Conservation (phyloP, 2,329 filamentous ascomycete species). For the Coniochaeta ligniaria region DNA sequence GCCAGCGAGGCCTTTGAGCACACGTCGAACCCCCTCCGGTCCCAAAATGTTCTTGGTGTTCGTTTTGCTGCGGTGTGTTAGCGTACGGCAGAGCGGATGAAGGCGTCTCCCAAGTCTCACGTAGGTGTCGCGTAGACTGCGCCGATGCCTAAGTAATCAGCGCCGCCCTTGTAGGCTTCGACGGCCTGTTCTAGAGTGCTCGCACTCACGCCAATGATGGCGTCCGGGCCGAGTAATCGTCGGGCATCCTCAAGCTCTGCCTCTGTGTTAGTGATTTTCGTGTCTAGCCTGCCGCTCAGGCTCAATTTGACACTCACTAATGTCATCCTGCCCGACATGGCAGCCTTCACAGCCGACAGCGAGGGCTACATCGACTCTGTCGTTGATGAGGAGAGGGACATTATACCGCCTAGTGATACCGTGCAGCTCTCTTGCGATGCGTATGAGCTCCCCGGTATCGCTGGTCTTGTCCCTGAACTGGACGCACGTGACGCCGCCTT, state of each 20-base stretch:
- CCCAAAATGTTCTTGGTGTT: constrained; percentile 81
- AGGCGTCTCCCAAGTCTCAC: constrained; percentile 18
- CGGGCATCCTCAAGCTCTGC: constrained; percentile 59
- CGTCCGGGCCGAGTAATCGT: constrained; percentile 62
- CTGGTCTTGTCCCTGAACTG: constrained; percentile 87
- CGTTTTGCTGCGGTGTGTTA: constrained; percentile 54
- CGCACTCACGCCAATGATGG: constrained; percentile 87
- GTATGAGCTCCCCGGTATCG: constrained; percentile 64
- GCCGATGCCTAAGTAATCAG: constrained; percentile 85
- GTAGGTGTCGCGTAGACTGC: constrained; percentile 83
- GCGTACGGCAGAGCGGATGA: background rate
- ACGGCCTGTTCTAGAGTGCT: constrained; percentile 66
- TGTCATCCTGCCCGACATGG: constrained; percentile 92
- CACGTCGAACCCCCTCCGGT: constrained; percentile 59
- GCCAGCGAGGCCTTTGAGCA: constrained; percentile 53
- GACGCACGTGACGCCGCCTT: constrained; percentile 77
- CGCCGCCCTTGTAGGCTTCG: constrained; percentile 65
- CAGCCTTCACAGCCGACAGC: constrained; percentile 86
- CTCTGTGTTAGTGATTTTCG: background rate
- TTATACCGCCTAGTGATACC: constrained; percentile 56
- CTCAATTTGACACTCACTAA: constrained; percentile 44
- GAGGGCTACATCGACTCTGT: constrained; percentile 81
- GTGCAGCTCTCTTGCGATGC: constrained; percentile 66
- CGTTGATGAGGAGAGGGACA: constrained; percentile 86
- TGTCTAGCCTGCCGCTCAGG: no score